Percentiles rank a stretch among this genome's conserved stretches.
These are phyloP conservation scores for Sporothrix mexicana DNA, from an alignment of 2,329 filamentous ascomycete species.

Conservation along the genomic window DNA sequence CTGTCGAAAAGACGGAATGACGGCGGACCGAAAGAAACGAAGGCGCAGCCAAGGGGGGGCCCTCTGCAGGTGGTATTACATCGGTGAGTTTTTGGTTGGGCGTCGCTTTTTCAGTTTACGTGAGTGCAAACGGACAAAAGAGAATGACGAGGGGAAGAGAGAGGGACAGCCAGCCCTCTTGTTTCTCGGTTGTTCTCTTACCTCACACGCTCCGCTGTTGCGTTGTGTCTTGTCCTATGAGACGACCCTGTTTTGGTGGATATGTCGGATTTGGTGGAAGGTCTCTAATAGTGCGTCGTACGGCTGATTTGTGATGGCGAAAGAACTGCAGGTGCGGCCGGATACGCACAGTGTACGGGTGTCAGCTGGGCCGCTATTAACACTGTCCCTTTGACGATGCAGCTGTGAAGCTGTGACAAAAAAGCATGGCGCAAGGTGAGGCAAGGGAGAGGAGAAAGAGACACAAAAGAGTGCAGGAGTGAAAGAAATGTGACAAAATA, in stretches of 20 bases:
- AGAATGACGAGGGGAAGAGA: too few species aligned
- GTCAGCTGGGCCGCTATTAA: neutral
- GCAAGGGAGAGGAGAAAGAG: neutral
- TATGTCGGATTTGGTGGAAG: neutral
- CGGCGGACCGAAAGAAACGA: too few species aligned
- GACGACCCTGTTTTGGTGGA: neutral
- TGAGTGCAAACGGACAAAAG: neutral
- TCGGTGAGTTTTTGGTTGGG: constrained; percentile 2
- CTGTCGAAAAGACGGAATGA: too few species aligned
- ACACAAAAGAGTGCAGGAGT: neutral
- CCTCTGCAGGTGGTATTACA: neutral
- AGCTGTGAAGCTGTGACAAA: too few species aligned
- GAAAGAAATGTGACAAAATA: neutral
- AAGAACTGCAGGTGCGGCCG: constrained; percentile 7
- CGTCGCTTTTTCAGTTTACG: neutral
- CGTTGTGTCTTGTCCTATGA: neutral
- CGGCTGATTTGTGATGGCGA: constrained; percentile 5
- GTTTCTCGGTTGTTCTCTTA: neutral
- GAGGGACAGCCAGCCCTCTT: neutral
- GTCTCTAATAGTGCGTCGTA: neutral
- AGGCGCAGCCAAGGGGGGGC: too few species aligned
- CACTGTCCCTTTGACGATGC: neutral
- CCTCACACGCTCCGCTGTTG: constrained; percentile 3
- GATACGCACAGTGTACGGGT: neutral
- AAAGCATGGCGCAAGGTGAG: neutral